Conservation (phyloP, 1,284 basidiomycete species). For the Fomitopsis schrenkii region DNA sequence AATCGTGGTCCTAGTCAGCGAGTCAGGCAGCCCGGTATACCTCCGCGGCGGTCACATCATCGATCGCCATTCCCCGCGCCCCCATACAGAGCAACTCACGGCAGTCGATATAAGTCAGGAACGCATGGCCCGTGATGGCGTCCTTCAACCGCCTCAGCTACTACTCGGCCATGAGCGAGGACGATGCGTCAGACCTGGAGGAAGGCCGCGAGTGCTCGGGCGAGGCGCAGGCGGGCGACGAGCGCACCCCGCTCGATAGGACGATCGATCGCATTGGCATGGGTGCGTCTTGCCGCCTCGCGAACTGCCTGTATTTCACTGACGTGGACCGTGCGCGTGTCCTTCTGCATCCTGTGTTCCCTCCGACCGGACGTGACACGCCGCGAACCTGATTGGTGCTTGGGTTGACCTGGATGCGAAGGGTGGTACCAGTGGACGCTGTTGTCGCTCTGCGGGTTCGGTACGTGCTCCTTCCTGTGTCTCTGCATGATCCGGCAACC, state of each 20-base stretch:
- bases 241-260: slow-evolving; percentile 72
- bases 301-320: background rate
- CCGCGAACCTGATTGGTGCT: background rate
- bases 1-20: background rate
- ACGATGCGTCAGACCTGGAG: slow-evolving; percentile 15
- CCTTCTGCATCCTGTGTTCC: background rate
- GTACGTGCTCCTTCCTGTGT: slow-evolving; percentile 39
- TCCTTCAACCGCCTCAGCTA: slow-evolving; percentile 21
- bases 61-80: background rate
- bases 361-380: slow-evolving; percentile 2
- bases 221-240: slow-evolving; percentile 35
- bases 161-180: slow-evolving; percentile 14
- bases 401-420: slow-evolving; percentile 17
- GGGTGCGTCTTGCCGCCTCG: slow-evolving; percentile 42
- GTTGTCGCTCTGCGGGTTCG: slow-evolving; percentile 80
- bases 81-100: background rate
- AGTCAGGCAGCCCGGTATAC: background rate
- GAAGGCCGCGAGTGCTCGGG: slow-evolving; percentile 5
- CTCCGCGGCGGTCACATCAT: background rate
- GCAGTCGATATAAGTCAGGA: background rate
- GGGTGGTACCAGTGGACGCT: slow-evolving; percentile 80
- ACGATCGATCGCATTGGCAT: slow-evolving; percentile 90
- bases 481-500: background rate
- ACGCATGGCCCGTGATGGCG: slow-evolving; percentile 6
- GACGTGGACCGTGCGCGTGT: background rate